A percentile compares a stretch with the other conserved stretches of the same genome.
Evolutionary conservation across 176 grass and related monocot genomes (phyloP).

Genomic region (Microstegium vimineum): DNA sequence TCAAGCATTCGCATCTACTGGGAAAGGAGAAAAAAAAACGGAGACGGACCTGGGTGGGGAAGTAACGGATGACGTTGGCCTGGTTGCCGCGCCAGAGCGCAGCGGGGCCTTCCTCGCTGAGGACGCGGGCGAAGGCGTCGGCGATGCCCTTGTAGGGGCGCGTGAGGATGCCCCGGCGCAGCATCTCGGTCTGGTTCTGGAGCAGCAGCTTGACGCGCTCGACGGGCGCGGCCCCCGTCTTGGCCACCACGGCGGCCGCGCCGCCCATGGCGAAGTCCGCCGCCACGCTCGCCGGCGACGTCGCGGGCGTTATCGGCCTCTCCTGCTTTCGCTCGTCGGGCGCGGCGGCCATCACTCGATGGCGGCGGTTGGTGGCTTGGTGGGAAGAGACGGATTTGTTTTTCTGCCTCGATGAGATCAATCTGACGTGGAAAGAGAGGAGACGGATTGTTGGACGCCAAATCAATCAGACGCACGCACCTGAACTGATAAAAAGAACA

Average conservation of each 20-base stretch:
- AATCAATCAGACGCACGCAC: too few species aligned
- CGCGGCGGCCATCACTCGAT: neutral
- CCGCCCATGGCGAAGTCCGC: conserved; percentile 91
- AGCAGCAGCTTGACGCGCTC: conserved; percentile 93
- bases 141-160: conserved; percentile 65
- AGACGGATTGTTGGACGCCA: neutral
- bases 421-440: neutral
- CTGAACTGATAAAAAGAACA: too few species aligned
- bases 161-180: conserved; percentile 60
- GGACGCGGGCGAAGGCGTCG: conserved; percentile 62
- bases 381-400: neutral
- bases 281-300: conserved; percentile 42
- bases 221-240: conserved; percentile 74
- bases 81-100: conserved; percentile 89
- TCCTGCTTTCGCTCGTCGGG: neutral
- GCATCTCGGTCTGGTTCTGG: conserved; percentile 90
- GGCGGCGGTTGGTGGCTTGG: neutral
- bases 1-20: neutral
- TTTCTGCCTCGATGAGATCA: neutral
- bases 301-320: neutral
- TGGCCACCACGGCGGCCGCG: conserved; percentile 67
- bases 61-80: conserved; percentile 94
- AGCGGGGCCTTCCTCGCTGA: conserved; percentile 70
- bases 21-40: neutral
- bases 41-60: conserved; percentile 67